Evolutionary conservation across 2,329 filamentous ascomycete species (phyloP), one percentile per base, ranked within the genome.

Genomic region (Emmonsiellopsis sp.): DNA sequence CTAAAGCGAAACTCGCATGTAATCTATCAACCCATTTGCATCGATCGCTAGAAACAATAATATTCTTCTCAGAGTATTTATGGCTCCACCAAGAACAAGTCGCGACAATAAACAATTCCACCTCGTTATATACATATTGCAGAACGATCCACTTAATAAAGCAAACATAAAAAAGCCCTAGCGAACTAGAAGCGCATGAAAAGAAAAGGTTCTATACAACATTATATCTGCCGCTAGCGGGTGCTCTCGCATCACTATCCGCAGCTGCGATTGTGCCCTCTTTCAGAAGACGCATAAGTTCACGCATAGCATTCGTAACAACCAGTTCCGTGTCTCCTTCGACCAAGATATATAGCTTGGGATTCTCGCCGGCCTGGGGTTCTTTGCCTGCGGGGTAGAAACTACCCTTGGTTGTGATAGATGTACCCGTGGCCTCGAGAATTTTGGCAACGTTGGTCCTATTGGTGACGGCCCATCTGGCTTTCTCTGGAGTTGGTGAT

Each of bases 371-470:
- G 0, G 85, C 70, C 7, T 79, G 82, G 1, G 89, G 89, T 60
- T 89, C 85, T 68, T 95, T 95, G 59, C 90, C 91, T 1, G 83
- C 65, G 1, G 85, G 71, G 64, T 97, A 97, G 70, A 89, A 97
- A 57, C 80, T 93, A 60, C 93, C 93, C 76, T 98, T 98, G 44
- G 90, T 96, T 0, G 93, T 98, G 68, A 98, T 98, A 6, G 89
- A 95, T 1, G 91, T 95, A 41, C 90, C 92, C 0, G 92, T 96
- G 8, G 88, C 82, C 66, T 98, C 93, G 59, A 98, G 79, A 62
- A 98, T 96, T 78, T 97, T 98, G 62, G 92, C 91, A 54, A 98
- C 93, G 65, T 98, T 98, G 37, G 93, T 97, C 59, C 93, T 84
- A 70, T 98, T 98, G 40, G 93, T 98, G 73, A 98, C 93, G 9